Conservation (phyloP, 257 asterid species). For the Primulina eburnea region DNA sequence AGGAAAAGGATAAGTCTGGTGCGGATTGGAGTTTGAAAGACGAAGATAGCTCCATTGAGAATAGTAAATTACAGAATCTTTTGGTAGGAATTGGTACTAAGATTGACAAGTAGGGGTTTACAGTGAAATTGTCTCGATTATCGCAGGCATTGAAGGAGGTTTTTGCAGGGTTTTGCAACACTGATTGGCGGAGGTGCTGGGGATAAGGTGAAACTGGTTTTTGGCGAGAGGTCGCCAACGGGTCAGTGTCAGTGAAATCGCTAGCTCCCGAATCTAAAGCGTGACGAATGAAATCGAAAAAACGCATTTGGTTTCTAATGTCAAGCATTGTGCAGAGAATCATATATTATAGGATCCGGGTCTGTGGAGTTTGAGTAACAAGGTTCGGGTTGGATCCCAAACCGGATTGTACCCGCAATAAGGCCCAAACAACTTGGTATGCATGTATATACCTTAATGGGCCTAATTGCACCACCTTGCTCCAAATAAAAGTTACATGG, state of each 20-base stretch:
- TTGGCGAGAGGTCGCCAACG: conserved; percentile 12
- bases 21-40: conserved; percentile 51
- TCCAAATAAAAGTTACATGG: too few relatives aligned
- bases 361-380: too few relatives aligned
- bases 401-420: too few relatives aligned
- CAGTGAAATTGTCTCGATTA: not conserved
- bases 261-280: too few relatives aligned
- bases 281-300: too few relatives aligned
- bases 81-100: not conserved
- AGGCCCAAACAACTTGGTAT: too few relatives aligned
- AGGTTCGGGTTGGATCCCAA: too few relatives aligned
- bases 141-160: conserved; percentile 37
- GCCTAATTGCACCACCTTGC: too few relatives aligned
- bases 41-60: conserved; percentile 64
- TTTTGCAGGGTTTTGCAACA: conserved; percentile 48
- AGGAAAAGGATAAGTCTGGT: conserved; percentile 63
- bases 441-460: too few relatives aligned
- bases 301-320: too few relatives aligned
- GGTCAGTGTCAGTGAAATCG: not conserved
- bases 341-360: too few relatives aligned
- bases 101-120: conserved; percentile 18
- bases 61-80: not conserved
- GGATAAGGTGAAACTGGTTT: conserved; percentile 42
- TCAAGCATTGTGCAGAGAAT: too few relatives aligned
- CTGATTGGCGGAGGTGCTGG: conserved; percentile 1